Percentiles rank a stretch among this genome's conserved stretches.
phyloP scores from a whole-genome alignment of 192 early-diverging fungal genomes.

The Bifiguratus adelaidae region DNA sequence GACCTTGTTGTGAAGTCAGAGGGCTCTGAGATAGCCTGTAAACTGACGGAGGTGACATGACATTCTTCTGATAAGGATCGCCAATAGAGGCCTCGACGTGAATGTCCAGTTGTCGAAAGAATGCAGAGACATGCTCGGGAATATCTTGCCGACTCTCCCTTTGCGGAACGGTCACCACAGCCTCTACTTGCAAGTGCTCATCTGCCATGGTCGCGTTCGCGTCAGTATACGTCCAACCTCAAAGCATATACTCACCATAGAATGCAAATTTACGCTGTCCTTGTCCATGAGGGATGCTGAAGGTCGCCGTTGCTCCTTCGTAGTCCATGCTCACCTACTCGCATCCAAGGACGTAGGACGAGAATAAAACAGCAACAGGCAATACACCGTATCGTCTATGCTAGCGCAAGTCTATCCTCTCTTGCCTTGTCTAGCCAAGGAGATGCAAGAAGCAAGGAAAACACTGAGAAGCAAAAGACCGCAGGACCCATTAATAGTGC shows the following conservation, averaged over 20 bases:
- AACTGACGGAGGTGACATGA: neutral
- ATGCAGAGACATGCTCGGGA: constrained; percentile 12
- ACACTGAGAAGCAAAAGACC: too few species aligned
- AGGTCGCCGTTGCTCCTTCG: too few species aligned
- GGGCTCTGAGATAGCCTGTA: neutral
- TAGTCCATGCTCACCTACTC: too few species aligned
- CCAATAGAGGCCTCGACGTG: constrained; percentile 39
- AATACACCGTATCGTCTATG: too few species aligned
- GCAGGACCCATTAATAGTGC: too few species aligned
- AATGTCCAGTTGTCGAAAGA: constrained; percentile 40
- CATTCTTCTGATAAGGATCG: constrained; percentile 12
- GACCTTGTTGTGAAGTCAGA: neutral
- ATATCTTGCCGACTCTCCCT: constrained; percentile 13
- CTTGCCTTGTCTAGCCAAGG: too few species aligned
- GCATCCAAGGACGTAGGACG: too few species aligned
- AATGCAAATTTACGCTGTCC: constrained; percentile 15
- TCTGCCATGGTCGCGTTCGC: neutral
- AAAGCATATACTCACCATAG: constrained; percentile 10
- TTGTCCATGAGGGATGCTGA: too few species aligned
- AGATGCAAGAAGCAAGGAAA: too few species aligned
- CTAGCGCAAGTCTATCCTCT: too few species aligned
- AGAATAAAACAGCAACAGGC: too few species aligned
- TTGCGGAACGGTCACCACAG: constrained; percentile 6
- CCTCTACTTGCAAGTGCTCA: constrained; percentile 16
- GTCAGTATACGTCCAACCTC: neutral